A percentile compares a stretch with the other conserved stretches of the same genome.
phyloP scores from a whole-genome alignment of 2,329 filamentous ascomycete genomes.

The Lachnellula arida region DNA sequence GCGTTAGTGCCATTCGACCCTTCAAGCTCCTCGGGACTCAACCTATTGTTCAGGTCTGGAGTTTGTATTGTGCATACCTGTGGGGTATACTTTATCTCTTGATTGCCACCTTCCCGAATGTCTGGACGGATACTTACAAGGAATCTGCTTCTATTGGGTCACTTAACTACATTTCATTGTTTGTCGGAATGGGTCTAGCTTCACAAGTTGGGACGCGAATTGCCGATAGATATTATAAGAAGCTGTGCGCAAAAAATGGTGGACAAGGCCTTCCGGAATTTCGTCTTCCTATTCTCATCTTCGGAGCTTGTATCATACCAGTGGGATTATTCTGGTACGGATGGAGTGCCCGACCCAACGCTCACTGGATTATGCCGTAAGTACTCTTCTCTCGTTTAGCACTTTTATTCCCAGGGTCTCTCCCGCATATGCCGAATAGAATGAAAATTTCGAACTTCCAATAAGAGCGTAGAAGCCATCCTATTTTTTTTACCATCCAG shows the following conservation, averaged over 20 bases:
- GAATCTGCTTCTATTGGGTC: constrained; percentile 51
- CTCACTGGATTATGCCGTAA: constrained; percentile 52
- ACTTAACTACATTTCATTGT: constrained; percentile 43
- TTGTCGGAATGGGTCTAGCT: not conserved
- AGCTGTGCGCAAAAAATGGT: constrained; percentile 1
- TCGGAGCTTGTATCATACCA: constrained; percentile 48
- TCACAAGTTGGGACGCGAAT: constrained; percentile 34
- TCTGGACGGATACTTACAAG: constrained; percentile 51
- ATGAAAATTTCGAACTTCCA: too few relatives aligned
- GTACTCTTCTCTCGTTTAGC: not conserved
- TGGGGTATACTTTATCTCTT: constrained; percentile 52
- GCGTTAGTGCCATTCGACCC: constrained; percentile 39
- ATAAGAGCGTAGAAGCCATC: too few relatives aligned
- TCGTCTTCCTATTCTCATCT: constrained; percentile 41
- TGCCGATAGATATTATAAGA: constrained; percentile 15
- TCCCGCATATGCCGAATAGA: too few relatives aligned
- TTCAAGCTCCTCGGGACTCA: constrained; percentile 41
- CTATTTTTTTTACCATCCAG: not conserved
- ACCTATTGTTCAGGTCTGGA: constrained; percentile 45
- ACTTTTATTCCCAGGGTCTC: too few relatives aligned
- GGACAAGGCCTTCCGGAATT: constrained; percentile 19
- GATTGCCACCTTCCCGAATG: constrained; percentile 52
- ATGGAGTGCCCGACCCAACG: constrained; percentile 48
- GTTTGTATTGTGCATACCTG: constrained; percentile 47
- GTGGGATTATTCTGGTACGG: constrained; percentile 54